Evolutionary conservation across 345 rosid genomes (phyloP).

Genomic region (Moringa oleifera): DNA sequence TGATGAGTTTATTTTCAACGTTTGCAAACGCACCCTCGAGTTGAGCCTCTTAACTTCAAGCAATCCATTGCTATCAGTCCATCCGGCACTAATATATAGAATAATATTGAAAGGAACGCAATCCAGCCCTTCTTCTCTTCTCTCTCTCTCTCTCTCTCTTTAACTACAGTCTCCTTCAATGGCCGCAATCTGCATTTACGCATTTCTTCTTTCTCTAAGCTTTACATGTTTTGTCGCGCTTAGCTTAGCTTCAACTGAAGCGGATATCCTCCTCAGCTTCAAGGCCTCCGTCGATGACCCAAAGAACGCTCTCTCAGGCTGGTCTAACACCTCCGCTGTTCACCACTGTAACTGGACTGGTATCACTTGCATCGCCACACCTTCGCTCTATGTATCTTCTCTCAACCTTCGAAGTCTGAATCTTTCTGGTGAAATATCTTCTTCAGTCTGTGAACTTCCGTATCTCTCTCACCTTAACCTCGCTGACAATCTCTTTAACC

Average conservation of each 20-base stretch:
- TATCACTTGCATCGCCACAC: slow-evolving; percentile 47
- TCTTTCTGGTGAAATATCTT: slow-evolving; percentile 85
- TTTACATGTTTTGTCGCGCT: slow-evolving; percentile 37
- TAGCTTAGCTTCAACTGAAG: slow-evolving; percentile 42
- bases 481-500: slow-evolving; percentile 71
- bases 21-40: no score
- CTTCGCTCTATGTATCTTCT: slow-evolving; percentile 53
- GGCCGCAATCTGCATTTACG: slow-evolving; percentile 45
- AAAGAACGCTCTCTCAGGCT: slow-evolving; percentile 56
- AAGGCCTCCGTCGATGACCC: slow-evolving; percentile 70
- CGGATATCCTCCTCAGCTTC: slow-evolving; percentile 68
- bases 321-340: slow-evolving; percentile 49
- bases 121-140: no score
- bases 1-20: no score
- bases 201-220: slow-evolving; percentile 29
- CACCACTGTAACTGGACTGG: slow-evolving; percentile 94
- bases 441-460: slow-evolving; percentile 61
- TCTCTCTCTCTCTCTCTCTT: not conserved
- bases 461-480: slow-evolving; percentile 64
- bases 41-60: no score
- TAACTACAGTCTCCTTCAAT: slow-evolving; percentile 28
- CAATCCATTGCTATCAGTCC: no score
- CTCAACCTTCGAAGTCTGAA: slow-evolving; percentile 69
- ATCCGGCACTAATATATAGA: no score
- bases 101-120: no score